Evolutionary conservation across 2,329 filamentous ascomycete species (phyloP).

Genomic region (Zymoseptoria pseudotritici): DNA sequence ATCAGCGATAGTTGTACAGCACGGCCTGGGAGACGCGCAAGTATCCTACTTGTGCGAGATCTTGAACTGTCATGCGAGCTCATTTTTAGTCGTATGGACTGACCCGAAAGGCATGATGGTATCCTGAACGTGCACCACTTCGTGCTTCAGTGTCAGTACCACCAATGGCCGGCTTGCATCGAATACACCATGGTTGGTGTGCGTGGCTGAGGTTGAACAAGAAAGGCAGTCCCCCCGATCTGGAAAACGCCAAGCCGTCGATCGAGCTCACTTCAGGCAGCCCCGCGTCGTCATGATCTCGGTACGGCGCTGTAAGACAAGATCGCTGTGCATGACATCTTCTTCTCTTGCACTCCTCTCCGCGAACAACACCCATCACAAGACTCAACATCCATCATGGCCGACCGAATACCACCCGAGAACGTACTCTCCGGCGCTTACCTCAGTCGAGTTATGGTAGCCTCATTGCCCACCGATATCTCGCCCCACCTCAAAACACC

Average conservation of each 20-base stretch:
- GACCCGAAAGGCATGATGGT: too few relatives aligned
- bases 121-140: too few relatives aligned
- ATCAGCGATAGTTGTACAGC: too few relatives aligned
- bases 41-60: too few relatives aligned
- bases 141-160: too few relatives aligned
- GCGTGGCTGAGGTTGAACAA: neutral
- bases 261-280: neutral
- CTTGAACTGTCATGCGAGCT: too few relatives aligned
- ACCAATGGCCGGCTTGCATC: too few relatives aligned
- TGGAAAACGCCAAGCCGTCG: neutral
- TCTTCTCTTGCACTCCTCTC: neutral
- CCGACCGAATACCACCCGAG: constrained; percentile 14
- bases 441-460: constrained; percentile 38
- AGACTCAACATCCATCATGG: neutral
- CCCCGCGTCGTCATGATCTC: neutral
- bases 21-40: too few relatives aligned
- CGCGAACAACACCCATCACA: neutral
- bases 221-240: neutral
- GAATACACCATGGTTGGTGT: too few relatives aligned
- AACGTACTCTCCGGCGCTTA: constrained; percentile 39
- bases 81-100: too few relatives aligned
- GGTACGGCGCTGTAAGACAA: neutral
- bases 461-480: constrained; percentile 34
- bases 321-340: neutral
- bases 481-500: constrained; percentile 52